Evolutionary conservation across 768 basidiomycete species (phyloP), one percentile per base, ranked within the genome.

Genomic region (Panus rudis): DNA sequence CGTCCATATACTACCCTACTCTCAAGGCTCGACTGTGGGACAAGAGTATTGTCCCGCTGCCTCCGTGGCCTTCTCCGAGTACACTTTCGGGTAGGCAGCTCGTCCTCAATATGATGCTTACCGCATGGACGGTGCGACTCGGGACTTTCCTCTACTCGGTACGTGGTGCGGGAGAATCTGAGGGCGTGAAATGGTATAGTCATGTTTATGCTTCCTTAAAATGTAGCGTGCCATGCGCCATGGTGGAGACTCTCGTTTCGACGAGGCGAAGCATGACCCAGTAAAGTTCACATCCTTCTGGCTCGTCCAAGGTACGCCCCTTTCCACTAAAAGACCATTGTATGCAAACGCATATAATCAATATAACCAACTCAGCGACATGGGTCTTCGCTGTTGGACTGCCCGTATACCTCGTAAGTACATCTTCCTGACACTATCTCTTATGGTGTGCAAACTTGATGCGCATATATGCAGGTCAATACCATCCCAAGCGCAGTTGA

Each of bases 331-430:
- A n/a, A n/a, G n/a, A n/a, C n/a, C n/a, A n/a, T n/a, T n/a, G n/a
- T n/a, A 30, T 38, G 5, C 31, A 30, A 20, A 16, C 30, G 42
- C 24, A 37, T 25, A 31, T 45, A 21, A 22, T 10, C 41, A 4
- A 24, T 14, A 25, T 32, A 34, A 12, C 6, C 20, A 14, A 30
- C 21, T 24, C 48, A 75, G 79, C 79, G 0, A 76, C 75, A 2
- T 86, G 84, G 84, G 73, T 85, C 30, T 62, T 76, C 19, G 51
- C 81, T 8, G 78, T 84, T 38, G 81, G 83, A 14, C 67, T 88
- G 11, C 84, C 84, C 3, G 76, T 85, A 8, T 85, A 78, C 51
- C 57, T 84, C 26, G 71, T 70, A 35, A 14, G 60, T 46, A 22
- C 22, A n/a, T n/a, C n/a, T n/a, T n/a, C n/a, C n/a, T n/a, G n/a